These are phyloP conservation scores for Acephala macrosclerotiorum DNA, from an alignment of 2,329 filamentous ascomycete genomes.

Conservation along the genomic window DNA sequence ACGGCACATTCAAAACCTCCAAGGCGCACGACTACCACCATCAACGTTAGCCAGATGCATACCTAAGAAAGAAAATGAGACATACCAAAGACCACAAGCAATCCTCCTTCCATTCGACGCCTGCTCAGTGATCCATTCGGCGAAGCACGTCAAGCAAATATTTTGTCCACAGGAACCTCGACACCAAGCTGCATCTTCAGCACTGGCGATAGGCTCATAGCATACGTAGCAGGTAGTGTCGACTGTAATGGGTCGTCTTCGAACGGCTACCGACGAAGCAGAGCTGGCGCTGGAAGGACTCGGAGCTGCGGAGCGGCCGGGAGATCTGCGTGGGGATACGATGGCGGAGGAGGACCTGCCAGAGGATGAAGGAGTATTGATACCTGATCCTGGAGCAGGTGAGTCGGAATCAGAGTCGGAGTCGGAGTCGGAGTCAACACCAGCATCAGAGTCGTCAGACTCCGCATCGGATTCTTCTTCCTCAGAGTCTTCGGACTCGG, in stretches of 20 bases:
- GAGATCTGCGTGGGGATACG: background rate
- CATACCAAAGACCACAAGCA: conserved; percentile 6
- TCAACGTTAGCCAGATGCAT: background rate
- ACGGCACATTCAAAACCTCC: background rate
- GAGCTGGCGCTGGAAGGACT: conserved; percentile 1
- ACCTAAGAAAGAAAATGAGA: background rate
- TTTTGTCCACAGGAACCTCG: conserved; percentile 6
- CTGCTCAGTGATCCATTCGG: background rate
- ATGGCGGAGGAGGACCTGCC: background rate
- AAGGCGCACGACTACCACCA: background rate
- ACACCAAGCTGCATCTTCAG: conserved; percentile 1
- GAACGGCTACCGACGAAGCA: background rate
- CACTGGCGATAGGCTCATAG: background rate
- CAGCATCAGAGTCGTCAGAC: background rate
- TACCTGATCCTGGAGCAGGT: background rate
- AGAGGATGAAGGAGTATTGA: background rate
- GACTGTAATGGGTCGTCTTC: background rate
- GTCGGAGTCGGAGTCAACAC: background rate
- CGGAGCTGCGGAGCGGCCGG: background rate
- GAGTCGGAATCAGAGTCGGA: background rate
- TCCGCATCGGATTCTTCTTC: too few relatives aligned
- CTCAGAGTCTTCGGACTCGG: background rate
- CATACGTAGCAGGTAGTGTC: conserved; percentile 1
- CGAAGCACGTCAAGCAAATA: background rate
- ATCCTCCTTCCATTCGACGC: background rate